These are phyloP conservation scores for Funneliformis mosseae DNA, from an alignment of 192 early-diverging fungal species.

Conservation along the genomic window DNA sequence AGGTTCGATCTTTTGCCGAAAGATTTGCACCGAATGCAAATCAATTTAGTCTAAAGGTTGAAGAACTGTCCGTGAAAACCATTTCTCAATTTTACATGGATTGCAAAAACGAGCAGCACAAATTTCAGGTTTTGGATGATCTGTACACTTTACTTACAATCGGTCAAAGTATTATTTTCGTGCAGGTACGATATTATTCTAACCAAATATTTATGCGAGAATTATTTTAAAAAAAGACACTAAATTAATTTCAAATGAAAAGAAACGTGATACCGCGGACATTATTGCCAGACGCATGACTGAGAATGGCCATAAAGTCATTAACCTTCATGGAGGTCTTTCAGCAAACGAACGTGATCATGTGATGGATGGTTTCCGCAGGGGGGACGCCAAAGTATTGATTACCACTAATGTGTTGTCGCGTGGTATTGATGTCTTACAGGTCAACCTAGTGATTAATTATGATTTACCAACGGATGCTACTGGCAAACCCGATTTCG, in stretches of 20 bases:
- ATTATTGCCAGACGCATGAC: constrained; percentile 73
- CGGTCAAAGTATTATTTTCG: constrained; percentile 97
- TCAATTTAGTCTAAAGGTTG: constrained; percentile 79
- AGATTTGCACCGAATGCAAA: constrained; percentile 86
- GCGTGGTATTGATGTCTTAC: constrained; percentile 95
- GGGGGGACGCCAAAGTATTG: constrained; percentile 88
- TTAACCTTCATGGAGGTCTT: constrained; percentile 83
- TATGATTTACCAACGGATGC: constrained; percentile 88
- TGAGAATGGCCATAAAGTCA: constrained; percentile 79
- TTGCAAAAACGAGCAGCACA: constrained; percentile 78
- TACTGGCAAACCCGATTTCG: constrained; percentile 71
- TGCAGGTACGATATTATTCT: constrained; percentile 56
- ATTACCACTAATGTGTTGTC: constrained; percentile 97
- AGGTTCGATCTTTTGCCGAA: constrained; percentile 75
- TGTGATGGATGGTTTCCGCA: constrained; percentile 92
- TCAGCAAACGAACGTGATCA: constrained; percentile 78
- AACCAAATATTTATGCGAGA: constrained; percentile 5
- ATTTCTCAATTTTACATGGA: constrained; percentile 99
- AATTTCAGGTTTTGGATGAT: constrained; percentile 71
- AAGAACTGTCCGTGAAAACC: constrained; percentile 90
- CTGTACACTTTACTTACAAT: constrained; percentile 86
- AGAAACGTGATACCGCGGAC: constrained; percentile 85
- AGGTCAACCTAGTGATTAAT: constrained; percentile 96
- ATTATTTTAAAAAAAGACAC: not conserved
- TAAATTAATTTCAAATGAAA: not conserved